Evolutionary conservation across 2,329 filamentous ascomycete genomes (phyloP).

Genomic region (Fusarium tricinctum): DNA sequence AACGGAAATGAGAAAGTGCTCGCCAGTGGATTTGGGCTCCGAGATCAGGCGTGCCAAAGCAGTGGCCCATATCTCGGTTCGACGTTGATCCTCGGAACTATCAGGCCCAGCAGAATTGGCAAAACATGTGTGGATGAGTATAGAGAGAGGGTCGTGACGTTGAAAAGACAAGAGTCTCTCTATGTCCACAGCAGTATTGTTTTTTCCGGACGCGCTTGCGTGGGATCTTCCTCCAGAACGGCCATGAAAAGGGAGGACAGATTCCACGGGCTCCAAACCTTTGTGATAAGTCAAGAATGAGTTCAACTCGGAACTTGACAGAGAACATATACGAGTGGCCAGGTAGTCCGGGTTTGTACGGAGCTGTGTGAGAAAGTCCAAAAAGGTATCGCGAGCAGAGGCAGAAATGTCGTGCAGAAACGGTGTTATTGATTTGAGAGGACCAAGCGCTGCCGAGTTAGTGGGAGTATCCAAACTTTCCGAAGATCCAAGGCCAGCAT

Average conservation of each 20-base stretch:
- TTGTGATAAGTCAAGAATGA: slow-evolving; percentile 84
- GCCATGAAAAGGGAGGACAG: slow-evolving; percentile 80
- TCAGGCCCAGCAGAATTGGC: slow-evolving; percentile 86
- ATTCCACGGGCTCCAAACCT: slow-evolving; percentile 84
- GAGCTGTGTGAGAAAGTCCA: slow-evolving; percentile 84
- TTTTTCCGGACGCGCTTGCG: slow-evolving; percentile 61
- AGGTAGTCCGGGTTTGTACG: slow-evolving; percentile 90
- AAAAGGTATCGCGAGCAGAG: slow-evolving; percentile 79
- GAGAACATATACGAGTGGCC: slow-evolving; percentile 81
- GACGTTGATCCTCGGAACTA: slow-evolving; percentile 82
- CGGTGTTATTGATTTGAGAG: slow-evolving; percentile 62
- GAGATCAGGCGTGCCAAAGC: slow-evolving; percentile 86
- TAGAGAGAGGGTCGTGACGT: slow-evolving; percentile 86
- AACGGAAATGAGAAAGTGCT: slow-evolving; percentile 85
- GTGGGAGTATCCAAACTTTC: slow-evolving; percentile 65
- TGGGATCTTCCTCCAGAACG: slow-evolving; percentile 63
- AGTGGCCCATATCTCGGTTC: slow-evolving; percentile 89
- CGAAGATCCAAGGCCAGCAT: slow-evolving; percentile 59
- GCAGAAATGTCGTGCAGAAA: slow-evolving; percentile 81
- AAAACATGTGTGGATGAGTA: slow-evolving; percentile 89
- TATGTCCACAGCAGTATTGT: slow-evolving; percentile 71
- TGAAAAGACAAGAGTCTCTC: slow-evolving; percentile 91
- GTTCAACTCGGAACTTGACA: slow-evolving; percentile 82
- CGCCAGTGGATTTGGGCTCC: slow-evolving; percentile 80
- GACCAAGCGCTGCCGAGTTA: slow-evolving; percentile 57